A percentile compares a stretch with the other conserved stretches of the same genome.
phyloP scores from a whole-genome alignment of 2,329 filamentous ascomycete species.

The Mariannaea elegans region DNA sequence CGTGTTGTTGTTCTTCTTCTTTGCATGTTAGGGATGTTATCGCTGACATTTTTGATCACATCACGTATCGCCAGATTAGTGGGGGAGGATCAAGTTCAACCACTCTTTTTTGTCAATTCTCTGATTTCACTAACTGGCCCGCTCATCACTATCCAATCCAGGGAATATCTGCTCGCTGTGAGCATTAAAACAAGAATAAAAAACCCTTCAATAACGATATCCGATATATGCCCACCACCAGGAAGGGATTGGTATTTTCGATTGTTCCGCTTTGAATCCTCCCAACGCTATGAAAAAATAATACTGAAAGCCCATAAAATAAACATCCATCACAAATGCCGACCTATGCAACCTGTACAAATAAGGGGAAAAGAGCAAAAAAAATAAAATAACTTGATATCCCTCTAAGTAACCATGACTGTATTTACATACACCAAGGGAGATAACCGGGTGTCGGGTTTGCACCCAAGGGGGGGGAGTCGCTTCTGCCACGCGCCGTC shows the following conservation, averaged over 20 bases:
- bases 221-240: slow-evolving; percentile 11
- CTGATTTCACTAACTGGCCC: slow-evolving; percentile 11
- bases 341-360: slow-evolving; percentile 36
- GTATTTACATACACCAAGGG: slow-evolving; percentile 30
- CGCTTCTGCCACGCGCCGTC: slow-evolving; percentile 33
- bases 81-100: neutral
- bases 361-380: slow-evolving; percentile 6
- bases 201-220: slow-evolving; percentile 13
- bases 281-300: slow-evolving; percentile 20
- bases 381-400: slow-evolving; percentile 8
- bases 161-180: too few relatives aligned
- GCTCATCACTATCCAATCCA: slow-evolving; percentile 7
- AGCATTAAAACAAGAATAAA: too few relatives aligned
- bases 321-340: slow-evolving; percentile 18
- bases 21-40: too few relatives aligned
- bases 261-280: slow-evolving; percentile 31
- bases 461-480: slow-evolving; percentile 28
- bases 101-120: slow-evolving; percentile 5
- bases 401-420: slow-evolving; percentile 20
- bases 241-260: neutral
- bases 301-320: slow-evolving; percentile 2
- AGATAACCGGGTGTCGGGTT: slow-evolving; percentile 31
- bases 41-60: neutral
- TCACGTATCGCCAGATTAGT: neutral
- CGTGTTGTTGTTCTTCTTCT: too few relatives aligned